Conservation (phyloP, 2,329 filamentous ascomycete genomes). For the Colletotrichum theobromicola region DNA sequence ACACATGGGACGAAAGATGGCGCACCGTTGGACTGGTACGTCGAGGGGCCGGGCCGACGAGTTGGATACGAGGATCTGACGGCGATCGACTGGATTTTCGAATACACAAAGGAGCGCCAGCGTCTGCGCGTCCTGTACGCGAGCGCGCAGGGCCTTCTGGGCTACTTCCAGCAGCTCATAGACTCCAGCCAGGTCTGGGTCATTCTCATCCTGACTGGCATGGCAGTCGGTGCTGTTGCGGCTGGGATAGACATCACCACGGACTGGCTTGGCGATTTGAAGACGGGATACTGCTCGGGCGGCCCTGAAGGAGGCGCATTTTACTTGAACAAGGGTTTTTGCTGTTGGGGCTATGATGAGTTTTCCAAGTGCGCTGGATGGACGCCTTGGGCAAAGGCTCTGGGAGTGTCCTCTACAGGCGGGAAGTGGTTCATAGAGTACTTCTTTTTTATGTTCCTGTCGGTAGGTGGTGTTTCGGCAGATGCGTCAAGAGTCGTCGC, state of each 20-base stretch:
- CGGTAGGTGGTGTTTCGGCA: conserved; percentile 57
- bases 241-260: conserved; percentile 89
- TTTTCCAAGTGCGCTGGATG: conserved; percentile 84
- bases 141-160: conserved; percentile 72
- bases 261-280: conserved; percentile 93
- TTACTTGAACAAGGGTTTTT: conserved; percentile 90
- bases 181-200: conserved; percentile 94
- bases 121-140: conserved; percentile 79
- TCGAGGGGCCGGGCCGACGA: conserved; percentile 85
- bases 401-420: conserved; percentile 68
- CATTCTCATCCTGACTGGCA: conserved; percentile 82
- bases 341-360: conserved; percentile 90
- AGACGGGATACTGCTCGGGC: conserved; percentile 85
- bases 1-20: conserved; percentile 46
- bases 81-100: conserved; percentile 99
- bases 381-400: conserved; percentile 80
- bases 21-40: conserved; percentile 77
- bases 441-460: conserved; percentile 83
- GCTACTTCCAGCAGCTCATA: conserved; percentile 73
- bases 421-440: conserved; percentile 88
- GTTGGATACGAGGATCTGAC: conserved; percentile 97
- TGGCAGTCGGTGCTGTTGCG: conserved; percentile 83
- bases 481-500: not conserved
- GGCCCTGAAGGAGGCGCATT: conserved; percentile 80
- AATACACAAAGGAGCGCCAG: conserved; percentile 95